A percentile compares a stretch with the other conserved stretches of the same genome.
Conservation (phyloP, 2,329 filamentous ascomycete genomes). For the Ascochyta pisi region DNA sequence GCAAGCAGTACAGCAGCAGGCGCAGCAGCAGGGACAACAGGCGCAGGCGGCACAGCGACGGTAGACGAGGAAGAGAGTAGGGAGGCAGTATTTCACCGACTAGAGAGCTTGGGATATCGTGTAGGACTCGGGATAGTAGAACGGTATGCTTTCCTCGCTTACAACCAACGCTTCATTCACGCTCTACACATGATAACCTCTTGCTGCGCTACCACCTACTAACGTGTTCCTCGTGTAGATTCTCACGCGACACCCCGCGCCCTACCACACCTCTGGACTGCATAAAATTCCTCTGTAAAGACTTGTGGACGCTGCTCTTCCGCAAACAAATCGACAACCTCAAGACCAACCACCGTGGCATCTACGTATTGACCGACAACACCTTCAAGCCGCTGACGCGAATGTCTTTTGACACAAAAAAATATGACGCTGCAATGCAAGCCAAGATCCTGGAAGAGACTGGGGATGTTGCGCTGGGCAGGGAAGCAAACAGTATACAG, state of each 20-base stretch:
- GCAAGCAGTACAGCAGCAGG: slow-evolving; percentile 35
- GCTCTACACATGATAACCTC: background rate
- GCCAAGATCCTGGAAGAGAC: slow-evolving; percentile 40
- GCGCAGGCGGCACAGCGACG: slow-evolving; percentile 29
- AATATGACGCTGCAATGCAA: slow-evolving; percentile 37
- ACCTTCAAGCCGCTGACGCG: slow-evolving; percentile 85
- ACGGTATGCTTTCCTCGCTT: slow-evolving; percentile 61
- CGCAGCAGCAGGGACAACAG: slow-evolving; percentile 25
- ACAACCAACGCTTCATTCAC: background rate
- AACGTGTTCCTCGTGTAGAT: slow-evolving; percentile 56
- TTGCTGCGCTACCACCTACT: background rate
- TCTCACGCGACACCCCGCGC: slow-evolving; percentile 82
- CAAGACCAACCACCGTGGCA: slow-evolving; percentile 96
- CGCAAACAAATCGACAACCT: slow-evolving; percentile 98
- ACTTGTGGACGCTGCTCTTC: slow-evolving; percentile 93
- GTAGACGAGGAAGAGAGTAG: slow-evolving; percentile 80
- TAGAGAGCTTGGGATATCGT: slow-evolving; percentile 86
- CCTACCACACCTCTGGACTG: slow-evolving; percentile 93
- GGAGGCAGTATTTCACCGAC: slow-evolving; percentile 82
- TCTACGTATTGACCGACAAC: slow-evolving; percentile 95
- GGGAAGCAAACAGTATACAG: slow-evolving; percentile 59
- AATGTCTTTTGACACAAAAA: slow-evolving; percentile 77
- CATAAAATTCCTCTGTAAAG: slow-evolving; percentile 99
- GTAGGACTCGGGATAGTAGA: slow-evolving; percentile 93
- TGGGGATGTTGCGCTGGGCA: slow-evolving; percentile 39